Evolutionary conservation across 2,329 filamentous ascomycete species (phyloP), one percentile per base, ranked within the genome.

Genomic region (Penicillium sp.): DNA sequence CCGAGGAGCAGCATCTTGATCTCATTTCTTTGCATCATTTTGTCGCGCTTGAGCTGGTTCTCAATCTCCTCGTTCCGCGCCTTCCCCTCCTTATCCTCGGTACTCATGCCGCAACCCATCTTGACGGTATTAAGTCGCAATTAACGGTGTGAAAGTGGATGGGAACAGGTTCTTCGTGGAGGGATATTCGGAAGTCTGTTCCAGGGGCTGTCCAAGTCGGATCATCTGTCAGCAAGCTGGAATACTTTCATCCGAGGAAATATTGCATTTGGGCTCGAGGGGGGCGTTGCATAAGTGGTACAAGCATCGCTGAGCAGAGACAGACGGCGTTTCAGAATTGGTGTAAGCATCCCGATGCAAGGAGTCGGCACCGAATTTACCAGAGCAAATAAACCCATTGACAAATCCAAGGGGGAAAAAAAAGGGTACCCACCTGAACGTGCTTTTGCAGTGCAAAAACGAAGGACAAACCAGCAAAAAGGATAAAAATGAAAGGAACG

Each of bases 31-130:
- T 97, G 93, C 84, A 96, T 89, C 90, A 97, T 90, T 81, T 96
- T 96, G 76, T 99, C 94, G 78, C 91, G 86, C 86, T 97, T 97
- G 76, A 97, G 83, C 83, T 97, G 93, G 78, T 97, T 97, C 82
- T 99, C 94, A 75, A 99, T 99, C 87, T 97, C 93, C 85, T 99
- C 94, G 78, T 99, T 97, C 71, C 94, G 89, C 83, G 92, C 91
- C 90, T 97, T 97, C 82, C 94, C 93, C 92, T 97, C 94, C 89
- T 97, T 97, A 82, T 97, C 94, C 83, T 97, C 94, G 75, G 94
- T 96, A 79, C 93, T 97, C 91, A 97, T 96, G 81, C 93, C 93
- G 79, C 94, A 99, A 87, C 94, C 94, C 94, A 99, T 99, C 73
- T 83, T 92, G 89, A 76, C 82, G 79, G 77, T 68, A 52, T 55